These are phyloP conservation scores for Raphidocelis subcapitata DNA, from an alignment of 139 green algal genomes.

Conservation along the genomic window DNA sequence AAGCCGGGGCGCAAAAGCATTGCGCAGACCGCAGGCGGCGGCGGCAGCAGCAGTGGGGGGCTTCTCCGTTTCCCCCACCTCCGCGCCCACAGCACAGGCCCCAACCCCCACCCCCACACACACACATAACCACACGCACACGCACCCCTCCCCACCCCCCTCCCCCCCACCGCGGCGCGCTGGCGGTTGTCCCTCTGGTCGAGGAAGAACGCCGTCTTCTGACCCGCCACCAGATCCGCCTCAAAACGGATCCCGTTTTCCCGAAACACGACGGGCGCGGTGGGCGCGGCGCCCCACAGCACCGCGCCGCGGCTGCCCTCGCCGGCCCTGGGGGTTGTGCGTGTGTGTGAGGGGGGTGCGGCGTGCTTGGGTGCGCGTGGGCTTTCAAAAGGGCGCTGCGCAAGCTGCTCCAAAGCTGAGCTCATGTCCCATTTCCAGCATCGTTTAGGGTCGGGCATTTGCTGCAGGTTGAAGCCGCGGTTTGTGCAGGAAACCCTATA, in stretches of 20 bases:
- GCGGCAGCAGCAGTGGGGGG: no score
- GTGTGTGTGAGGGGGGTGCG: background rate
- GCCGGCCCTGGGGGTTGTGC: constrained; percentile 1
- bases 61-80: no score
- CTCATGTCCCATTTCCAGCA: no score
- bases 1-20: no score
- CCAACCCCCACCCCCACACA: no score
- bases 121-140: background rate
- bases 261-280: constrained; percentile 29
- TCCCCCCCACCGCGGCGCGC: background rate
- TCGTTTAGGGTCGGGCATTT: no score
- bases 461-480: no score
- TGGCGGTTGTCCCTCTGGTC: constrained; percentile 36
- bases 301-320: constrained; percentile 9
- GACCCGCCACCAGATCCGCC: constrained; percentile 38
- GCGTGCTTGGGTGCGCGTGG: background rate
- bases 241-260: constrained; percentile 38
- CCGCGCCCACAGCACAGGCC: no score
- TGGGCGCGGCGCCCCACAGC: constrained; percentile 14
- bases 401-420: no score
- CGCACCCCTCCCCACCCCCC: background rate
- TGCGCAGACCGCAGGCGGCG: no score
- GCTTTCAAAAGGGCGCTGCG: background rate
- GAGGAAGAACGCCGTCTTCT: constrained; percentile 63
- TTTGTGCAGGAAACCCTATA: no score